phyloP scores from a whole-genome alignment of 768 basidiomycete species.

The Trametes meyenii region DNA sequence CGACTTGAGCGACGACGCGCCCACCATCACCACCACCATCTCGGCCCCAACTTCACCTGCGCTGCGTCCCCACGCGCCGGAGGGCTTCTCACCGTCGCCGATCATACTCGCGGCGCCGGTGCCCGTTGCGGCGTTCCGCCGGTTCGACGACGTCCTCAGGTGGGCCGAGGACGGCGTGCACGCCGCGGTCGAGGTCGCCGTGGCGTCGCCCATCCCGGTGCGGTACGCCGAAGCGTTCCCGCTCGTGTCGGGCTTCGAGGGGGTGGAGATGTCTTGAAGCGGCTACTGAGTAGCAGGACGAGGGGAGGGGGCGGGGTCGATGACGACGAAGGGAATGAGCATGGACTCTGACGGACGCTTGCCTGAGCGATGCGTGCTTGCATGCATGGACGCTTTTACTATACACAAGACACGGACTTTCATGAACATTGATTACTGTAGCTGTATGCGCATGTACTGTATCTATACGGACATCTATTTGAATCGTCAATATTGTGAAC shows the following conservation, averaged over 20 bases:
- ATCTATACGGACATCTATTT: background rate
- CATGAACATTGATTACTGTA: too few relatives aligned
- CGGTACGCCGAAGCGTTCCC: too few relatives aligned
- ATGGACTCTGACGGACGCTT: too few relatives aligned
- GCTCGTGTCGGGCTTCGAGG: too few relatives aligned
- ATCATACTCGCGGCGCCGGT: constrained; percentile 8
- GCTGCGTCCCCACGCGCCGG: background rate
- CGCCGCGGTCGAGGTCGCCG: background rate
- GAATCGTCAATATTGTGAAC: background rate
- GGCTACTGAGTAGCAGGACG: too few relatives aligned
- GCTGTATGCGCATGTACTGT: background rate
- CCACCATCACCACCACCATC: background rate
- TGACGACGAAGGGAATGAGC: too few relatives aligned
- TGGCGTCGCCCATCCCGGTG: too few relatives aligned
- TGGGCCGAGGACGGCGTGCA: background rate
- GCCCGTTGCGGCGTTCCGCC: background rate
- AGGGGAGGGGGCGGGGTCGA: too few relatives aligned
- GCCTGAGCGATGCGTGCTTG: too few relatives aligned
- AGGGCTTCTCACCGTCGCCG: constrained; percentile 12
- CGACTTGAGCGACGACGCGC: constrained; percentile 9
- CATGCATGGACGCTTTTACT: too few relatives aligned
- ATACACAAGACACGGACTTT: too few relatives aligned
- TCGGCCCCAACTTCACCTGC: constrained; percentile 1
- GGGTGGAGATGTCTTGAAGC: too few relatives aligned
- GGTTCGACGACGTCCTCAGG: constrained; percentile 5